Evolutionary conservation across 305 asterid species (phyloP), one percentile per base, ranked within the genome.

Genomic region (Fraxinus floribunda): DNA sequence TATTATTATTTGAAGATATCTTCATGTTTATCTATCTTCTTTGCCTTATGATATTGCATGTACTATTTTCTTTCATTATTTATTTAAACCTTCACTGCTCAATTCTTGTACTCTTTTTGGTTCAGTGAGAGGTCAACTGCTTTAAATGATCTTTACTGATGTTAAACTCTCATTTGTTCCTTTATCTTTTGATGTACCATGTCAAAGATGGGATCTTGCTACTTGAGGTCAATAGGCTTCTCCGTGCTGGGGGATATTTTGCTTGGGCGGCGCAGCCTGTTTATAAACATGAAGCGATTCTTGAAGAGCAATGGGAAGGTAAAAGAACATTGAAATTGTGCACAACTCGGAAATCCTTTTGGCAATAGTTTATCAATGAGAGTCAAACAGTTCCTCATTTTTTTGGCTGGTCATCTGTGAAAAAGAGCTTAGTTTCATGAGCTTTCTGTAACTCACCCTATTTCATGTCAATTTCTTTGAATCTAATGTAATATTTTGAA

Each of bases 261-360:
- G 91, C 85, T 82, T 95, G 99, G 98, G 99, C 99, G 7, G 98
- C 98, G 24, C 99, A 95, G 85, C 99, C 98, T 78, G 97, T 95
- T 82, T 94, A 94, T 89, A 95, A 94, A 86, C 98, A 95, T 84
- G 98, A 94, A 88, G 70, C 92, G 26, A 86, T 64, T 81, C 93
- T 95, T 22, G 95, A 95, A 89, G 88, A 87, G 84, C 99, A 95
- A 84, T 95, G 98, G 99, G 94, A 94, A 91, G 99, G 99, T 94
- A n/a, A 72, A 34, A 34, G 44, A 16, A 15, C 55, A 73, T 52
- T 49, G 62, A 78, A 78, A 64, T 84, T 36, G 55, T 72, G 76
- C 46, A 72, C 32, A 72, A 34, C 75, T 30, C 41, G n/a, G 10
- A 29, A 70, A 1, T 7, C 75, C 75, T 29, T 70, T 30, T 4